These are phyloP conservation scores for Samsoniella hepiali DNA, from an alignment of 2,329 filamentous ascomycete genomes.

Conservation along the genomic window DNA sequence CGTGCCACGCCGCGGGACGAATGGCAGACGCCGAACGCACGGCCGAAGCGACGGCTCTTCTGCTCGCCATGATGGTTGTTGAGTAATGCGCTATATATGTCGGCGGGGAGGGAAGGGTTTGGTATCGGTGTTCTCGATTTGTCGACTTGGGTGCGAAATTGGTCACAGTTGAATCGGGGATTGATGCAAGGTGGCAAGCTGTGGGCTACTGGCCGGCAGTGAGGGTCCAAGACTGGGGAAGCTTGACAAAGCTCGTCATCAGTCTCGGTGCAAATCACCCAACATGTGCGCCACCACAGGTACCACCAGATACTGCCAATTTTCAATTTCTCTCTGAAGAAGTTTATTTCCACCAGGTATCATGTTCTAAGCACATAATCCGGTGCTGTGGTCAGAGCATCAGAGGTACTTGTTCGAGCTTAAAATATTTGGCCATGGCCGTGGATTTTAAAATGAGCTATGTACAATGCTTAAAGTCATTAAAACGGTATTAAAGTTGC, in stretches of 20 bases:
- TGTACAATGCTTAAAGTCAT: constrained; percentile 16
- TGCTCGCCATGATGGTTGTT: neutral
- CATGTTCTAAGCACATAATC: too few relatives aligned
- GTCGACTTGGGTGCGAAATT: neutral
- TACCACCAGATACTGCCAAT: neutral
- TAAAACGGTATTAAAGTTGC: constrained; percentile 1
- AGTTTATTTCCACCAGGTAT: too few relatives aligned
- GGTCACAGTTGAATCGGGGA: neutral
- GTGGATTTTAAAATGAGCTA: neutral
- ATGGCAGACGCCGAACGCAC: constrained; percentile 6
- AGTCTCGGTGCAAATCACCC: neutral
- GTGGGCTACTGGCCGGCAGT: neutral
- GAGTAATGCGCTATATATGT: neutral
- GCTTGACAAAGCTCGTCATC: neutral
- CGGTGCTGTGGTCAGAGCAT: too few relatives aligned
- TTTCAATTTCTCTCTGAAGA: neutral
- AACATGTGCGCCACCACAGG: neutral
- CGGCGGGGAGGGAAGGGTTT: neutral
- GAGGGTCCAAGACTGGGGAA: neutral
- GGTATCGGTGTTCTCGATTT: neutral
- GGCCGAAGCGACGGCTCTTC: neutral
- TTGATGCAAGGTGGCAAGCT: neutral
- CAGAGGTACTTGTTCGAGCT: neutral
- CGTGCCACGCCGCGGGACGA: constrained; percentile 7
- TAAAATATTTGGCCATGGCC: neutral